Percentiles rank a stretch among this genome's conserved stretches.
These are phyloP conservation scores for Limnomonas spitsbergensis DNA, from an alignment of 139 green algal species.

Conservation along the genomic window DNA sequence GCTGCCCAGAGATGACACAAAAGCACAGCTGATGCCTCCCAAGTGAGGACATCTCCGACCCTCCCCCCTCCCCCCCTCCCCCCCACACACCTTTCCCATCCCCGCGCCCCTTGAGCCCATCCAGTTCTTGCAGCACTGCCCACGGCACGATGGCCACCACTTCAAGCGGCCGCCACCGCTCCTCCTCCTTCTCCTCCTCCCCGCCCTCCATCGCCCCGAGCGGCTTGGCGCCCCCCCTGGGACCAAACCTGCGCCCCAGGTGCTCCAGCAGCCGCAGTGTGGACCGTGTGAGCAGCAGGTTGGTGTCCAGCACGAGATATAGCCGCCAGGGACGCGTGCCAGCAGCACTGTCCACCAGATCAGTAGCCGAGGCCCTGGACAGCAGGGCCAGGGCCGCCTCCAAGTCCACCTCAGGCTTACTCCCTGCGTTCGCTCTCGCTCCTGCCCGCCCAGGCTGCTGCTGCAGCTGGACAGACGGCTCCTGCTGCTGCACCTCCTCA, in stretches of 20 bases:
- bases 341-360: neutral
- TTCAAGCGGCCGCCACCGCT: neutral
- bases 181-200: neutral
- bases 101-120: slow-evolving; percentile 1
- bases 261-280: neutral
- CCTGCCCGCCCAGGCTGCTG: neutral
- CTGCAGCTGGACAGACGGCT: neutral
- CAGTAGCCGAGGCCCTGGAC: neutral
- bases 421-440: neutral
- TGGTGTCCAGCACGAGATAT: slow-evolving; percentile 15
- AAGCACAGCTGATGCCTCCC: too few relatives aligned
- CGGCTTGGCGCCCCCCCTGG: neutral
- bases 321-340: neutral
- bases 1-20: too few relatives aligned
- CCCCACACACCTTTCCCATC: neutral
- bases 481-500: neutral
- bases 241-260: neutral
- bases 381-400: neutral
- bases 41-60: too few relatives aligned
- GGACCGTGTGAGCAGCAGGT: neutral
- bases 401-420: neutral
- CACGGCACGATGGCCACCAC: slow-evolving; percentile 5
- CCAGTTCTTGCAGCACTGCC: slow-evolving; percentile 1
- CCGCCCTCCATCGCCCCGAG: neutral
- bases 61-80: too few relatives aligned